These are phyloP conservation scores for Inosperma sp. DNA, from an alignment of 768 basidiomycete genomes.

Conservation along the genomic window DNA sequence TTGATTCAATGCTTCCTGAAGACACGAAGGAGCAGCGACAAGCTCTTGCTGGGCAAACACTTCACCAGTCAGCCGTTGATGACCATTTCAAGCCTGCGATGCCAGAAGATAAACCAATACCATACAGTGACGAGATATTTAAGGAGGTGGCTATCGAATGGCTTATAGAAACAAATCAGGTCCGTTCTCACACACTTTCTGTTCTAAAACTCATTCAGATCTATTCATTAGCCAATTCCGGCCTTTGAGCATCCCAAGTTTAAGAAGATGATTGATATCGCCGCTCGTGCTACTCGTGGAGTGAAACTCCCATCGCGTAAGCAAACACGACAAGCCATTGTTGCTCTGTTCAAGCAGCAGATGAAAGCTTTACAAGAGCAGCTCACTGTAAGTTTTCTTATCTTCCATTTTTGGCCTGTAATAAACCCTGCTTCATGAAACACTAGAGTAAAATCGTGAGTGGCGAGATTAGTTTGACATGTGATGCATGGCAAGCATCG, in stretches of 20 bases:
- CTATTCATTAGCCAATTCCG: neutral
- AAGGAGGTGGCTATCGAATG: conserved; percentile 15
- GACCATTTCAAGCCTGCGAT: conserved; percentile 8
- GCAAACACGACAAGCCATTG: conserved; percentile 4
- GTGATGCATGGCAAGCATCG: conserved; percentile 38
- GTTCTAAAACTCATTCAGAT: neutral
- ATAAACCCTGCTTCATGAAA: neutral
- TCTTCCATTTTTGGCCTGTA: neutral
- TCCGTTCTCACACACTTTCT: neutral
- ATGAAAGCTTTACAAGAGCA: conserved; percentile 8
- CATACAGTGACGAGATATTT: conserved; percentile 14
- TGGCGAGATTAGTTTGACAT: conserved; percentile 28
- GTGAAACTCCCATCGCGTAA: neutral
- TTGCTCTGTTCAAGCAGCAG: conserved; percentile 10
- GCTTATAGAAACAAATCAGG: conserved; percentile 16
- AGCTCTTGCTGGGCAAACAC: neutral
- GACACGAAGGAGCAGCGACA: neutral
- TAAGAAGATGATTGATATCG: conserved; percentile 4
- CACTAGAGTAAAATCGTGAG: conserved; percentile 7
- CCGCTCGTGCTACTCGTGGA: neutral
- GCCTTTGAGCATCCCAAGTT: conserved; percentile 7
- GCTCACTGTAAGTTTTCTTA: conserved; percentile 9
- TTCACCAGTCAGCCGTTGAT: conserved; percentile 11
- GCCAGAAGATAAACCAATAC: neutral
- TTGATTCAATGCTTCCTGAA: conserved; percentile 17